Evolutionary conservation across 2,329 filamentous ascomycete genomes (phyloP), one percentile per base, ranked within the genome.

Genomic region (Arachnomyces sp.): DNA sequence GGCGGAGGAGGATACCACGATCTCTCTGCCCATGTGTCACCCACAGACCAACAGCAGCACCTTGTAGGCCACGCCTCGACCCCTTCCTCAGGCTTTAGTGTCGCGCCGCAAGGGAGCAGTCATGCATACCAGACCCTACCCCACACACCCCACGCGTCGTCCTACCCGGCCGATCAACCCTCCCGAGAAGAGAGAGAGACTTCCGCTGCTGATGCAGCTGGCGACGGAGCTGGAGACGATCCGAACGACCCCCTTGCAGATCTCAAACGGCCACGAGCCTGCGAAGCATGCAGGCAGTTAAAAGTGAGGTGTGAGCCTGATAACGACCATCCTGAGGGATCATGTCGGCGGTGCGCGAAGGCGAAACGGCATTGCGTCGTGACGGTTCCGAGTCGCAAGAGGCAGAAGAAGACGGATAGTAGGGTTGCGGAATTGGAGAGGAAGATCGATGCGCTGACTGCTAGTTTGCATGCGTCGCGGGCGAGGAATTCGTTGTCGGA

Each of bases 361-460:
- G 84, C 86, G 2, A 77, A 79, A n/a, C 72, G 87, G 29, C 71
- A 72, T 47, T 94, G 88, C 57, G 67, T 89, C 31, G 81, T 89
- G 46, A 93, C 86, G 1, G 77, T 79, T 47, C 85, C 77, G 1
- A 78, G 71, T 11, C 65, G 86, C 31, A 94, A 93, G 65, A 74
- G 88, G 33, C 85, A 90, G 67, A 94, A 90, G 70, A 94, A 94
- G 71, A 88, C 85, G 39, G 89, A 94, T 59, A 90, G 79, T 49
- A 75, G 87, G 38, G 88, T 95, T 9, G 83, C 87, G 7, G 88
- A 94, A 67, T 71, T 95, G 38, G 88, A 94, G 69, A 87, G 82
- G 70, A 93, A 93, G 68, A 90, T 94, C 48, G 87, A 94, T 67
- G 84, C 83, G 7, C 60, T 94, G 57, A 94, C 85, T 6, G 84